Conservation (phyloP, 257 asterid species). For the Leptodermis oblonga region DNA sequence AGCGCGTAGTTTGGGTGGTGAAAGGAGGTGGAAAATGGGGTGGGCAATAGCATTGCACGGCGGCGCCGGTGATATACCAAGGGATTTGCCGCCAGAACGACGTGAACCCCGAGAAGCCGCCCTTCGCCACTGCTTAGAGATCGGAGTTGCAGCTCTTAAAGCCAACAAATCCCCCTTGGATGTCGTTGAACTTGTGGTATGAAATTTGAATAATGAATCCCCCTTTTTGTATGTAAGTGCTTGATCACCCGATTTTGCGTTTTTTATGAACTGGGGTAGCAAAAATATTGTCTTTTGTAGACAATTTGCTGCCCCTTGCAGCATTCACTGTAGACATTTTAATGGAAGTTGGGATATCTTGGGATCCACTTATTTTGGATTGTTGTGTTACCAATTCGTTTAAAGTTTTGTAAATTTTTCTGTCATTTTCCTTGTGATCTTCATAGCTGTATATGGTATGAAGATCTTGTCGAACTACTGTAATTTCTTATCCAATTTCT, state of each 20-base stretch:
- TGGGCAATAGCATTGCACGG: conserved; percentile 98
- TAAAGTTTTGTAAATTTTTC: background rate
- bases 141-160: conserved; percentile 72
- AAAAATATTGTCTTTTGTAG: background rate
- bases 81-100: conserved; percentile 52
- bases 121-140: conserved; percentile 64
- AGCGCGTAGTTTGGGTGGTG: background rate
- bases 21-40: conserved; percentile 45
- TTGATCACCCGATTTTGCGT: background rate
- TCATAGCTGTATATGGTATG: background rate
- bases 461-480: background rate
- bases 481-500: background rate
- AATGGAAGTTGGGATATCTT: background rate
- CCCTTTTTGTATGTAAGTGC: too few relatives aligned
- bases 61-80: conserved; percentile 88
- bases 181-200: conserved; percentile 87
- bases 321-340: background rate
- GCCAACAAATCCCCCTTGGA: conserved; percentile 71
- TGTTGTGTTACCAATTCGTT: background rate
- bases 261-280: background rate
- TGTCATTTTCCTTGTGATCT: too few relatives aligned
- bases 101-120: conserved; percentile 64
- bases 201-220: background rate
- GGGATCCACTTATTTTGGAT: background rate
- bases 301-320: background rate